A percentile compares a stretch with the other conserved stretches of the same genome.
Evolutionary conservation across 257 asterid species (phyloP).

Genomic region (Petrea volubilis): DNA sequence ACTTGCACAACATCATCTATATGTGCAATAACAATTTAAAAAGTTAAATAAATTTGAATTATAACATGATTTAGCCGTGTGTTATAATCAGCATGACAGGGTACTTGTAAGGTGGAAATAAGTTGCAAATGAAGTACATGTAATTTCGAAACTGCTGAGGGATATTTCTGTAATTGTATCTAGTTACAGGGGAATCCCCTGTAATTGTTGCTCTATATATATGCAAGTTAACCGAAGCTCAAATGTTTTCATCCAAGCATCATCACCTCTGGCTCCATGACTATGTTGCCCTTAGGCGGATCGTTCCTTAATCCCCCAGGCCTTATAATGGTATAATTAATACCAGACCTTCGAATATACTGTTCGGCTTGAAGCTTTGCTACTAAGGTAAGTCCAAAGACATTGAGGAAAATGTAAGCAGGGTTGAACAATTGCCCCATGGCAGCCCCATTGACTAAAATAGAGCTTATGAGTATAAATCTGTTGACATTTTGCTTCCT

Average conservation of each 20-base stretch:
- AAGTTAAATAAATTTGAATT: no score
- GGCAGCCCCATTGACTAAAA: conserved; percentile 93
- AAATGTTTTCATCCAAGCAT: neutral
- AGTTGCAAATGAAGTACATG: no score
- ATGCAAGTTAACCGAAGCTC: neutral
- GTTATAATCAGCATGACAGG: no score
- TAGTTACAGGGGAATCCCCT: no score
- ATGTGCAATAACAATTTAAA: no score
- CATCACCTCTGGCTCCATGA: conserved; percentile 91
- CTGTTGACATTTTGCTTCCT: conserved; percentile 68
- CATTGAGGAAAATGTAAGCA: conserved; percentile 82
- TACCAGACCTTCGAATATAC: conserved; percentile 82
- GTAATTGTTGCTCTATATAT: no score
- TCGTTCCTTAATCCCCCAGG: conserved; percentile 93
- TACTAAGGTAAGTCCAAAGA: conserved; percentile 73
- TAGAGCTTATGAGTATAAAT: conserved; percentile 87
- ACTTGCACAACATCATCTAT: no score
- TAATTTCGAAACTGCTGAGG: no score
- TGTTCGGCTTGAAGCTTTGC: conserved; percentile 98
- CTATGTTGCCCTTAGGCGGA: conserved; percentile 81
- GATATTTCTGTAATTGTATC: no score
- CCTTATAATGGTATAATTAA: conserved; percentile 86
- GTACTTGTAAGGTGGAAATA: no score
- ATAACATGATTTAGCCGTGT: no score
- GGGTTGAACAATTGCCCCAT: conserved; percentile 95